Conservation (phyloP, 2,329 filamentous ascomycete genomes). For the Orbilia javanica region DNA sequence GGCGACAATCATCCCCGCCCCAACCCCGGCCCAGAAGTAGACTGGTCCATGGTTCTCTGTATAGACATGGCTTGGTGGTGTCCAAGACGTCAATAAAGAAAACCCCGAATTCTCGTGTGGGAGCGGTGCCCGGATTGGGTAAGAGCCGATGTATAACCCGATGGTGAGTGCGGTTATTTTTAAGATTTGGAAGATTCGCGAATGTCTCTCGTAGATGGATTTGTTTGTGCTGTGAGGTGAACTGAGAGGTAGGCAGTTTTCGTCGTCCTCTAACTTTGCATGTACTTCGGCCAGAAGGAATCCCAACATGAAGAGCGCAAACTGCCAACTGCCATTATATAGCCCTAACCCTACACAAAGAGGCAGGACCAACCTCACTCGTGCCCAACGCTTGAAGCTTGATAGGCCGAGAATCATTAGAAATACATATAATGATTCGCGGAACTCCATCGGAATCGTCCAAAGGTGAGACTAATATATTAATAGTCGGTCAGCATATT, state of each 20-base stretch:
- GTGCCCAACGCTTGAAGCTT: constrained; percentile 63
- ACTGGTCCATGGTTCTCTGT: neutral
- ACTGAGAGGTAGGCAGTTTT: neutral
- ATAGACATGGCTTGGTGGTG: neutral
- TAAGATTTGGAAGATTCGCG: neutral
- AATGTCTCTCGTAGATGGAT: neutral
- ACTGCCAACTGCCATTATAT: constrained; percentile 24
- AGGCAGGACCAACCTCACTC: constrained; percentile 62
- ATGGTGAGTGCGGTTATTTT: neutral
- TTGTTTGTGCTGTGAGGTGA: neutral
- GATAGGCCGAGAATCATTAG: constrained; percentile 65
- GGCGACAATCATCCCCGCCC: constrained; percentile 19
- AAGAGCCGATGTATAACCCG: constrained; percentile 38
- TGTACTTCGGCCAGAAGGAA: constrained; percentile 40
- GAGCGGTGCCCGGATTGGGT: constrained; percentile 4
- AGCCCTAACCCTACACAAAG: neutral
- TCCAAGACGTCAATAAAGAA: constrained; percentile 13
- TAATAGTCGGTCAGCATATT: neutral
- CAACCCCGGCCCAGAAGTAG: constrained; percentile 26
- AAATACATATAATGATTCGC: constrained; percentile 68
- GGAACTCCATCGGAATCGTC: constrained; percentile 69
- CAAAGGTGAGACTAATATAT: constrained; percentile 65
- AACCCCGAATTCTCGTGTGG: constrained; percentile 20
- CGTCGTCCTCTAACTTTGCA: neutral
- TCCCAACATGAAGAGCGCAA: constrained; percentile 30